These are phyloP conservation scores for Mycena rosella DNA, from an alignment of 768 basidiomycete species.

Conservation along the genomic window DNA sequence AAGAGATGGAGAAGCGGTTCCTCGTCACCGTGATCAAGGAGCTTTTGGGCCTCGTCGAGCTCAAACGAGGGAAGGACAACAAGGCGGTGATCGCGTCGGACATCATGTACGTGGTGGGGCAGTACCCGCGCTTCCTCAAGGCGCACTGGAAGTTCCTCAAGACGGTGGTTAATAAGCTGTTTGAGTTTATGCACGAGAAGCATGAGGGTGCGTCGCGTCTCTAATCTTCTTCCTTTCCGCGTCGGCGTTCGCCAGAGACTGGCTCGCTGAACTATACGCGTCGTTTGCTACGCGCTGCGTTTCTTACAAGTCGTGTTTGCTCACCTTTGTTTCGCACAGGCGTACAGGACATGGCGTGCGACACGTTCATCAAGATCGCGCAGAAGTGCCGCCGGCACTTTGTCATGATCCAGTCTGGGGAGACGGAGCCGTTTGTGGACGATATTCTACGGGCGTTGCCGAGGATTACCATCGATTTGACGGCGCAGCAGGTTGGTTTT, in stretches of 20 bases:
- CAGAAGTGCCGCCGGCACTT: slow-evolving; percentile 99
- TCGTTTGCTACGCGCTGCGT: too few species aligned
- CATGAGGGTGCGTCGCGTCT: slow-evolving; percentile 79
- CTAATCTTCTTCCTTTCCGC: too few species aligned
- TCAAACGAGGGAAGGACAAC: slow-evolving; percentile 99
- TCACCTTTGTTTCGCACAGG: slow-evolving; percentile 63
- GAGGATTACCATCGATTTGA: slow-evolving; percentile 93
- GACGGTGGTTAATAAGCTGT: slow-evolving; percentile 99
- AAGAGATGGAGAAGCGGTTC: slow-evolving; percentile 99
- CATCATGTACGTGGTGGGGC: slow-evolving; percentile 99
- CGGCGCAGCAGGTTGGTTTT: slow-evolving; percentile 79
- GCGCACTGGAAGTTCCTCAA: slow-evolving; percentile 99
- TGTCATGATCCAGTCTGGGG: slow-evolving; percentile 97
- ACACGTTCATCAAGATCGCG: slow-evolving; percentile 99
- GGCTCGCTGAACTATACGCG: too few species aligned
- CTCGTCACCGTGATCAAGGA: slow-evolving; percentile 99
- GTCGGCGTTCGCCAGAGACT: too few species aligned
- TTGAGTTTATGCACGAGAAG: slow-evolving; percentile 99
- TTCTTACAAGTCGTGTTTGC: too few species aligned
- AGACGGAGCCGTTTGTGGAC: slow-evolving; percentile 97
- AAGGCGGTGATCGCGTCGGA: slow-evolving; percentile 97
- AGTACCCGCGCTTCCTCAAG: slow-evolving; percentile 99
- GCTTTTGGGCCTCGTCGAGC: slow-evolving; percentile 93
- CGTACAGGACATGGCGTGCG: slow-evolving; percentile 99
- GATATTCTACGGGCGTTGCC: slow-evolving; percentile 94